These are phyloP conservation scores for Phytophthora hybrid DNA, from an alignment of 352 stramenopile species.

Conservation along the genomic window DNA sequence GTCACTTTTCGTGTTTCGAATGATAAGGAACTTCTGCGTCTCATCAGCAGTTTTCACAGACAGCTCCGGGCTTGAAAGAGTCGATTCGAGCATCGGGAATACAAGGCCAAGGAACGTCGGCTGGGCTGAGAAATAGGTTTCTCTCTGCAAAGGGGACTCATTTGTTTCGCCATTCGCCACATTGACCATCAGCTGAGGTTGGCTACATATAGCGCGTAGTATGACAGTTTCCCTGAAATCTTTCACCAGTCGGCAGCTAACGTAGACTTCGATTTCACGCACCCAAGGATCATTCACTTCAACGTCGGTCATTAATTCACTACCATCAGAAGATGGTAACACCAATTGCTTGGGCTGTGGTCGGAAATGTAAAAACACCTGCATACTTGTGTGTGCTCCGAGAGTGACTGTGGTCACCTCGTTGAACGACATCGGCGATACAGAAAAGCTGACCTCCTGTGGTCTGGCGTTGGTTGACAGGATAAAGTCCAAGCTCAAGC, in stretches of 20 bases:
- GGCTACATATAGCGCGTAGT: constrained; percentile 79
- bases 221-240: constrained; percentile 89
- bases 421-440: constrained; percentile 85
- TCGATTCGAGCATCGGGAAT: constrained; percentile 81
- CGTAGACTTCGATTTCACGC: constrained; percentile 89
- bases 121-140: constrained; percentile 56
- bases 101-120: constrained; percentile 85
- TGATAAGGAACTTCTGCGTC: constrained; percentile 76
- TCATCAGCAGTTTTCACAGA: constrained; percentile 40
- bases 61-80: constrained; percentile 52
- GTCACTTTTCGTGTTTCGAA: constrained; percentile 79
- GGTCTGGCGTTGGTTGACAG: constrained; percentile 83
- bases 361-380: constrained; percentile 90
- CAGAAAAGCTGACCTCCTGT: constrained; percentile 86
- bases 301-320: constrained; percentile 15
- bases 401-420: constrained; percentile 85
- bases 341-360: constrained; percentile 57
- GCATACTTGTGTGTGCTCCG: constrained; percentile 68
- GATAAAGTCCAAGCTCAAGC: constrained; percentile 88
- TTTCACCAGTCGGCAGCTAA: constrained; percentile 89
- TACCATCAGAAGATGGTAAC: constrained; percentile 18
- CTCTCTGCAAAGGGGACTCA: constrained; percentile 32
- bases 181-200: constrained; percentile 78
- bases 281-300: constrained; percentile 65
- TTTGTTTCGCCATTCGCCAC: constrained; percentile 62